Conservation (phyloP, 2,329 filamentous ascomycete genomes). For the Exophiala dermatitidis region DNA sequence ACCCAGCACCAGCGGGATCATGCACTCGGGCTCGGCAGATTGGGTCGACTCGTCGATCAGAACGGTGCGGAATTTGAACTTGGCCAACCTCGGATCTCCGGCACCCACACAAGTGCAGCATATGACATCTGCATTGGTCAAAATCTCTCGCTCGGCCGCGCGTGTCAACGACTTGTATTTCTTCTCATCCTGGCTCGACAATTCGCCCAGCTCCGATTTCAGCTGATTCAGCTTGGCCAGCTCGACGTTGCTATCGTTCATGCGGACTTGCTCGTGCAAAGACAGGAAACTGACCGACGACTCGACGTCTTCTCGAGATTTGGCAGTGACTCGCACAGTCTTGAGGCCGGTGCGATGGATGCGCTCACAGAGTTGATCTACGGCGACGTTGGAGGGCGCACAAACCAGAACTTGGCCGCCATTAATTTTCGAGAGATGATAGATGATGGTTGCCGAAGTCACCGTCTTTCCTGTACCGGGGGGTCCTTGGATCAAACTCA, state of each 20-base stretch:
- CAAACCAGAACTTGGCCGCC: constrained; percentile 93
- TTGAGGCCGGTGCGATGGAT: constrained; percentile 92
- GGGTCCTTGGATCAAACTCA: constrained; percentile 93
- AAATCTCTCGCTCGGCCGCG: constrained; percentile 86
- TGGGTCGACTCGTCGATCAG: constrained; percentile 98
- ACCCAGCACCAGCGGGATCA: constrained; percentile 93
- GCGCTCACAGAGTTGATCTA: constrained; percentile 95
- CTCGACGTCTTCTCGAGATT: constrained; percentile 96
- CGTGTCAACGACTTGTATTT: constrained; percentile 95
- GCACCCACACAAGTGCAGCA: constrained; percentile 98
- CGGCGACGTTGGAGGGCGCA: constrained; percentile 94
- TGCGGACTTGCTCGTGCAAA: constrained; percentile 91
- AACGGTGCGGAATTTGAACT: constrained; percentile 97
- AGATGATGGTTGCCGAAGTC: constrained; percentile 97
- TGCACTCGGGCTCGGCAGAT: constrained; percentile 95
- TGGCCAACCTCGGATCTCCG: constrained; percentile 86
- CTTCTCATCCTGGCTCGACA: constrained; percentile 95
- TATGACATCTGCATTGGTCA: constrained; percentile 92
- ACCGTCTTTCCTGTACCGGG: constrained; percentile 98
- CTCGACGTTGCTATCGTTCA: constrained; percentile 94
- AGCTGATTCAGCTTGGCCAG: constrained; percentile 86
- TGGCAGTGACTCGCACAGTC: constrained; percentile 95
- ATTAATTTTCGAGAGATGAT: constrained; percentile 91
- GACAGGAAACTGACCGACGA: constrained; percentile 96
- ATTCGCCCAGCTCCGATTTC: constrained; percentile 82